Base-by-base conservation (phyloP, 495 filamentous ascomycete species). In the Penicillium pulvis region DNA sequence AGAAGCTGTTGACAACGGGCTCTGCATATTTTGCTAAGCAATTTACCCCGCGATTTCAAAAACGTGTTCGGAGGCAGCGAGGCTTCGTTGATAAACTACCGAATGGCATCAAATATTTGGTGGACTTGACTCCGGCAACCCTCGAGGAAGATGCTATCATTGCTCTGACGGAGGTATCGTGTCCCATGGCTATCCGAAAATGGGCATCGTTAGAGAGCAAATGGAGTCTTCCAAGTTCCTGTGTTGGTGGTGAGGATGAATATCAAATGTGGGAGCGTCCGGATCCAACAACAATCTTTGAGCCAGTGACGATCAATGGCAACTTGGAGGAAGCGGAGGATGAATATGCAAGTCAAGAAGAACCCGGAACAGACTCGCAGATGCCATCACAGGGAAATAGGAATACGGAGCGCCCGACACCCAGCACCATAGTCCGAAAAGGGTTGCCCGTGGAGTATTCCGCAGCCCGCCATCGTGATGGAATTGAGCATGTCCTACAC, bases 121-220 rank as follows among this genome's bases (percentile, higher is more conserved):
- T 89, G 53, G 87, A 89, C 59, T 75, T 88, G 17, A 88, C 85
- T 2, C 85, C 85, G 16, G 81, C 82, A 0, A 63, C 63, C 1
- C 75, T 83, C 51, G 86, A 85, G 4, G 80, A 87, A 1, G 85
- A 87, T 52, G 79, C 84, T 0, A 79, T 84, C 31, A 77, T 83
- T 12, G 71, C 82, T 53, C 72, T 85, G 42, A 82, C 81, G 1
- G 80, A 82, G 44, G 64, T 88, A 16, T 87, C 82, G 46, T 82
- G 87, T 53, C 79, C 85, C 0, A 70, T 71, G 24, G 76, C 76
- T 8, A 76, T 87, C 17, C 66, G 72, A 17, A 65, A 66, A 6
- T 85, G 81, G 81, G 71, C 63, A 11, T 53, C 63, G 8, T 53
- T 69, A 9, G 65, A 70, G 46, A 47, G 71, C 0, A 77, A 76